A percentile compares a stretch with the other conserved stretches of the same genome.
Evolutionary conservation across 768 basidiomycete species (phyloP).

Genomic region (Leccinum imitatum): DNA sequence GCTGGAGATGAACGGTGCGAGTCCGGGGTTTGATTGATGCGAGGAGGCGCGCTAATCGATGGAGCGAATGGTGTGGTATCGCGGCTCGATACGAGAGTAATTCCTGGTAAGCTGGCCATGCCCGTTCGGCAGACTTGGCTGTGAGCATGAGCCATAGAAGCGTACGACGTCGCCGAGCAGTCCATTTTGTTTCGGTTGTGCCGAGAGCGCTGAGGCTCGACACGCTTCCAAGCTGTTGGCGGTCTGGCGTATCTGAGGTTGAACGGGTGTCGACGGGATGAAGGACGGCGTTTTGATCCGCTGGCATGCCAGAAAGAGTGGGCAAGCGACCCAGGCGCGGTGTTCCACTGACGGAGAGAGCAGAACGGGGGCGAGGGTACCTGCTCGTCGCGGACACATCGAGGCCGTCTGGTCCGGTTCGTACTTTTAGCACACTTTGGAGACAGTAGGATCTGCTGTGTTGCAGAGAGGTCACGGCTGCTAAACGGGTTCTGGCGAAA

Average conservation of each 20-base stretch:
- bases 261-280: conserved; percentile 9
- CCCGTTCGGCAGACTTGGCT: conserved; percentile 32
- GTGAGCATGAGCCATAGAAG: conserved; percentile 35
- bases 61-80: conserved; percentile 47
- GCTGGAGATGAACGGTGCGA: conserved; percentile 57
- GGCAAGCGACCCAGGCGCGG: not conserved
- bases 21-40: conserved; percentile 53
- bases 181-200: conserved; percentile 16
- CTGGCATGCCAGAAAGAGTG: not conserved
- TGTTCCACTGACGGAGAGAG: conserved; percentile 2
- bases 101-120: conserved; percentile 46
- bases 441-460: conserved; percentile 6
- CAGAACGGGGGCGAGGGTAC: not conserved
- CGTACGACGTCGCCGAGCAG: conserved; percentile 21
- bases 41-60: conserved; percentile 62
- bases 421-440: conserved; percentile 2
- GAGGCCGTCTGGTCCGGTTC: not conserved
- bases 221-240: not conserved
- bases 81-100: conserved; percentile 26
- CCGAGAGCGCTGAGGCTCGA: not conserved
- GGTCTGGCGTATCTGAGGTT: conserved; percentile 8
- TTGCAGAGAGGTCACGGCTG: conserved; percentile 1
- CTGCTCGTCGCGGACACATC: not conserved
- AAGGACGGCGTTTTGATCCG: conserved; percentile 3
- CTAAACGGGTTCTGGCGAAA: conserved; percentile 11